Conservation (phyloP, 1,284 basidiomycete species). For the Moniliophthora roreri region DNA sequence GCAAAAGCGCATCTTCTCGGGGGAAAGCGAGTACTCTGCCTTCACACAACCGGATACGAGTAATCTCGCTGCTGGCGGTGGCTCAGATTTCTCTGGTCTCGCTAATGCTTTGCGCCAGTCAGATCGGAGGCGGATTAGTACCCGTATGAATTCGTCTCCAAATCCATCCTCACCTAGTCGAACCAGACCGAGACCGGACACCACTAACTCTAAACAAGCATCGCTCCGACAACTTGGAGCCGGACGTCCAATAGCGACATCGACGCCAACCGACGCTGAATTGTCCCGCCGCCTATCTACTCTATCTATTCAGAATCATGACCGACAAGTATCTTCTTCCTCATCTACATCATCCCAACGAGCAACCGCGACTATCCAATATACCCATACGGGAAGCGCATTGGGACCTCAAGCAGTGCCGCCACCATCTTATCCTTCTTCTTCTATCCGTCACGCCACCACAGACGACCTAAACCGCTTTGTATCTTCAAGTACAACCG, state of each 20-base stretch:
- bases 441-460: constrained; percentile 47
- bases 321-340: constrained; percentile 1
- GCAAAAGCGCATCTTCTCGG: constrained; percentile 67
- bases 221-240: not conserved
- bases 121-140: not conserved
- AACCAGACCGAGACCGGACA: not conserved
- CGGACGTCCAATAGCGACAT: not conserved
- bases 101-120: constrained; percentile 1
- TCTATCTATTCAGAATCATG: not conserved
- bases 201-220: not conserved
- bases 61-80: constrained; percentile 11
- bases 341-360: not conserved
- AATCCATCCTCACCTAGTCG: not conserved
- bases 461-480: constrained; percentile 82
- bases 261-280: constrained; percentile 3
- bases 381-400: constrained; percentile 18
- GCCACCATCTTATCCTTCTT: constrained; percentile 46
- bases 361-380: constrained; percentile 17
- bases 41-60: constrained; percentile 29
- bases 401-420: constrained; percentile 19
- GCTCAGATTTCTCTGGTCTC: constrained; percentile 2
- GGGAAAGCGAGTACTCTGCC: constrained; percentile 56
- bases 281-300: constrained; percentile 7
- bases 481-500: constrained; percentile 75
- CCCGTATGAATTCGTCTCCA: not conserved